phyloP scores from a whole-genome alignment of 805 yeast genomes.

The Saccharomycopsis sp. region DNA sequence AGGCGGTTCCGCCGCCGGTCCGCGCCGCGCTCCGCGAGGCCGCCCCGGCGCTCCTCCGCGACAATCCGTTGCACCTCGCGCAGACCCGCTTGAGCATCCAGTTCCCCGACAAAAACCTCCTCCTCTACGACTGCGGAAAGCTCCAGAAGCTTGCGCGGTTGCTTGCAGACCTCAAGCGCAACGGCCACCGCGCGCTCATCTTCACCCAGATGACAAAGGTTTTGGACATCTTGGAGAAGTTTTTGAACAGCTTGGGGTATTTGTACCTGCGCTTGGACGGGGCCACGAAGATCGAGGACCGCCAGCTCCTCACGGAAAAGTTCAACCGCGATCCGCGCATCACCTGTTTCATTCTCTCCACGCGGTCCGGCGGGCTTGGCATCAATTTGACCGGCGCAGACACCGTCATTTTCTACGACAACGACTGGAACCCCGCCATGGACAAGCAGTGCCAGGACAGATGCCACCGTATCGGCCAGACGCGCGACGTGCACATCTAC shows the following conservation, averaged over 20 bases:
- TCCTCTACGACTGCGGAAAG: slow-evolving; percentile 96
- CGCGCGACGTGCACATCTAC: slow-evolving; percentile 95
- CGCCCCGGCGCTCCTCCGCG: slow-evolving; percentile 23
- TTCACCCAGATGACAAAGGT: slow-evolving; percentile 99
- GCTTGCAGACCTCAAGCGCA: slow-evolving; percentile 67
- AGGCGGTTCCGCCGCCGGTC: slow-evolving; percentile 37
- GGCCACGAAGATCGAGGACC: slow-evolving; percentile 93
- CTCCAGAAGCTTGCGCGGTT: slow-evolving; percentile 75
- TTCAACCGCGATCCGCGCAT: slow-evolving; percentile 82
- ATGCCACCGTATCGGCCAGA: slow-evolving; percentile 98
- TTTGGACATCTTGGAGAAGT: slow-evolving; percentile 86
- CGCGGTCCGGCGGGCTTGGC: slow-evolving; percentile 98
- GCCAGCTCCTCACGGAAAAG: slow-evolving; percentile 88
- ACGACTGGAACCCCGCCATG: slow-evolving; percentile 99
- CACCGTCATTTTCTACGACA: slow-evolving; percentile 95
- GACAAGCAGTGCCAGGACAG: slow-evolving; percentile 99
- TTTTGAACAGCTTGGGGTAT: slow-evolving; percentile 89
- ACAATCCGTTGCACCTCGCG: slow-evolving; percentile 64
- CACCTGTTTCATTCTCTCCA: slow-evolving; percentile 86
- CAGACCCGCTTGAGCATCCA: slow-evolving; percentile 88
- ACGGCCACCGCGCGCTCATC: slow-evolving; percentile 90
- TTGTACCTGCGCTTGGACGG: slow-evolving; percentile 95
- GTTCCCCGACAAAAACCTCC: slow-evolving; percentile 87
- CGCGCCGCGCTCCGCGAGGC: slow-evolving; percentile 27
- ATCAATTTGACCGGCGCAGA: slow-evolving; percentile 98